Percentiles rank a stretch among this genome's conserved stretches.
Conservation (phyloP, 2,329 filamentous ascomycete genomes). For the Stagonosporopsis tanaceti region DNA sequence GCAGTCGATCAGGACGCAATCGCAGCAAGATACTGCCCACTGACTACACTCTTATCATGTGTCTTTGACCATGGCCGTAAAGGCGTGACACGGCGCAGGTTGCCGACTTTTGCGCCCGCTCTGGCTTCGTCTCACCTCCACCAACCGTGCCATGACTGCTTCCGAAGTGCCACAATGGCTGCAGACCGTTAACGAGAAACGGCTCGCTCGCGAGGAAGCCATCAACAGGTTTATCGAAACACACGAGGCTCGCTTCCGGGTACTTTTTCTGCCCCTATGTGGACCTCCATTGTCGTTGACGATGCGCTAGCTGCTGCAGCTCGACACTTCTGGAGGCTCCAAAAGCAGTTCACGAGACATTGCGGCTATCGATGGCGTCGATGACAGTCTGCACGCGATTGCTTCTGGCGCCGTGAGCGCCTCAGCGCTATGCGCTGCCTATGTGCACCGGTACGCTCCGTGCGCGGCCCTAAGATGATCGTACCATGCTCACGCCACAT, state of each 20-base stretch:
- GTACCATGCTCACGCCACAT: conserved; percentile 47
- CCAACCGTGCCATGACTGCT: conserved; percentile 25
- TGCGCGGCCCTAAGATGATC: conserved; percentile 22
- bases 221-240: conserved; percentile 32
- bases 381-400: conserved; percentile 33
- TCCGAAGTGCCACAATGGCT: conserved; percentile 34
- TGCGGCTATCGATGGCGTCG: conserved; percentile 29
- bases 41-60: conserved; percentile 6
- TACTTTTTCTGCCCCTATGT: conserved; percentile 8
- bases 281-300: conserved; percentile 16
- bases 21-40: not conserved
- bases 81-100: not conserved
- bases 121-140: not conserved
- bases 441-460: conserved; percentile 40
- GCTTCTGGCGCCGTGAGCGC: conserved; percentile 40
- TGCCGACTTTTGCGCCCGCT: not conserved
- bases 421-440: conserved; percentile 37
- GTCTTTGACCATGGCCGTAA: not conserved
- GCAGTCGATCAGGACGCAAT: conserved; percentile 1
- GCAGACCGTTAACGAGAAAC: conserved; percentile 37
- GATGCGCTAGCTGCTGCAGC: conserved; percentile 22
- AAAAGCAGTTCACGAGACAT: conserved; percentile 4
- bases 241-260: conserved; percentile 7
- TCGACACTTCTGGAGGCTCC: conserved; percentile 16
- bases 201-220: conserved; percentile 33